Evolutionary conservation across 1,139 yeast genomes (phyloP), one percentile per base, ranked within the genome.

Genomic region (Pichia cactophila): DNA sequence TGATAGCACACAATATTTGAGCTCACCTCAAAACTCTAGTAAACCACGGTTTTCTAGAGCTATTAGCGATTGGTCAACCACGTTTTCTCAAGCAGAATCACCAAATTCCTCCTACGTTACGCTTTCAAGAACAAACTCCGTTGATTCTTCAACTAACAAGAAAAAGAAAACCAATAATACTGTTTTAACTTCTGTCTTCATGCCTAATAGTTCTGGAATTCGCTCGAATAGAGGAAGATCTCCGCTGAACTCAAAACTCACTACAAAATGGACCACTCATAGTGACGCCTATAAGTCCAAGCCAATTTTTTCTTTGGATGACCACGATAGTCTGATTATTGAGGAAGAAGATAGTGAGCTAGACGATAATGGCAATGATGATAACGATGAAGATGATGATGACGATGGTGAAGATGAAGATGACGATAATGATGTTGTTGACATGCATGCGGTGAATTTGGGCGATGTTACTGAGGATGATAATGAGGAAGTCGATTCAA

Each of bases 341-440:
- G 70, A 67, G 46, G 73, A 69, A 49, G 69, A 66, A 45, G 58
- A 58, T 37, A 61, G 51, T 14, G 62, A 54, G 7, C 52, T 52
- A n/a, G 38, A 35, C 16, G 51, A 47, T 11, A 43, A 38, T 14
- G 35, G 7, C 10, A 44, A 46, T 29, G 53, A 48, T 33, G 43
- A 49, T 23, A 52, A 49, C 9, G 45, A 33, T 12, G 37, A 23
- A 16, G 46, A 46, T 26, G 52, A 41, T 16, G 51, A 45, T 28
- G 44, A 48, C n/a, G 51, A 46, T 11, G 45, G 33, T 14, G 33
- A 17, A 16, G 46, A 46, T 28, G 42, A 41, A 7, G 43, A 33
- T 12, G 44, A 39, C 9, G 37, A 26, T n/a, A 31, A 37, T 39
- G 28, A 26, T 20, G 36, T 35, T 12, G 23, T 17, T n/a, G 43